Conservation (phyloP, 805 yeast genomes). For the Babjeviella inositovora region DNA sequence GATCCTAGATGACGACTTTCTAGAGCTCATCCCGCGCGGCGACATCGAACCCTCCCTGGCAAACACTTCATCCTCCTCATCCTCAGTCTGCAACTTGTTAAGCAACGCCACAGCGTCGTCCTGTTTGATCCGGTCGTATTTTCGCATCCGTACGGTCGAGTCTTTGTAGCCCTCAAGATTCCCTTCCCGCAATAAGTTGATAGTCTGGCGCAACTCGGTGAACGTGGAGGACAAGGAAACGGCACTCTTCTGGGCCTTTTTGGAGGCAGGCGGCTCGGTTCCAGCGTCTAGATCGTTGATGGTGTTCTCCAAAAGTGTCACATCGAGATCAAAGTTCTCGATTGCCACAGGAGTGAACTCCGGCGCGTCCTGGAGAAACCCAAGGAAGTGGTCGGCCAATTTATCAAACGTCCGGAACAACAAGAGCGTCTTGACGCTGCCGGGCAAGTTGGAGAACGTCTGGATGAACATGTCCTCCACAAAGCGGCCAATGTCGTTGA, state of each 20-base stretch:
- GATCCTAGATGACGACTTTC: too few relatives aligned
- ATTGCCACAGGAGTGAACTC: constrained; percentile 42
- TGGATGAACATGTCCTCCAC: constrained; percentile 75
- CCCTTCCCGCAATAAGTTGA: constrained; percentile 53
- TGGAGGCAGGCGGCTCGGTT: constrained; percentile 5
- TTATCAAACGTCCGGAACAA: constrained; percentile 79
- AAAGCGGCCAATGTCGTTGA: constrained; percentile 75
- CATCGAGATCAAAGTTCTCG: constrained; percentile 64
- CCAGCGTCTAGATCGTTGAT: constrained; percentile 18
- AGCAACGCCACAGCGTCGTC: constrained; percentile 53
- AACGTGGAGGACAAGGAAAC: constrained; percentile 59
- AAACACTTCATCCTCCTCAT: constrained; percentile 3
- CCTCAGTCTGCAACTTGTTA: constrained; percentile 27
- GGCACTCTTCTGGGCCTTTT: constrained; percentile 8
- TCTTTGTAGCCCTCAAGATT: constrained; percentile 48
- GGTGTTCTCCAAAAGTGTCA: constrained; percentile 54
- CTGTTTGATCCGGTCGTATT: constrained; percentile 58
- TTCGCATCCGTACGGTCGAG: constrained; percentile 36
- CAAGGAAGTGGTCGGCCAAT: constrained; percentile 55
- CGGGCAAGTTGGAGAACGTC: constrained; percentile 70
- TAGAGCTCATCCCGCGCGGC: too few relatives aligned
- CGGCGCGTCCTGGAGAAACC: constrained; percentile 35
- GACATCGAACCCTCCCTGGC: too few relatives aligned
- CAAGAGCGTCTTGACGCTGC: constrained; percentile 61
- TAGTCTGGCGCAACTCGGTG: constrained; percentile 64